These are phyloP conservation scores for Friedmanniomyces endolithicus DNA, from an alignment of 495 filamentous ascomycete species.

Conservation along the genomic window DNA sequence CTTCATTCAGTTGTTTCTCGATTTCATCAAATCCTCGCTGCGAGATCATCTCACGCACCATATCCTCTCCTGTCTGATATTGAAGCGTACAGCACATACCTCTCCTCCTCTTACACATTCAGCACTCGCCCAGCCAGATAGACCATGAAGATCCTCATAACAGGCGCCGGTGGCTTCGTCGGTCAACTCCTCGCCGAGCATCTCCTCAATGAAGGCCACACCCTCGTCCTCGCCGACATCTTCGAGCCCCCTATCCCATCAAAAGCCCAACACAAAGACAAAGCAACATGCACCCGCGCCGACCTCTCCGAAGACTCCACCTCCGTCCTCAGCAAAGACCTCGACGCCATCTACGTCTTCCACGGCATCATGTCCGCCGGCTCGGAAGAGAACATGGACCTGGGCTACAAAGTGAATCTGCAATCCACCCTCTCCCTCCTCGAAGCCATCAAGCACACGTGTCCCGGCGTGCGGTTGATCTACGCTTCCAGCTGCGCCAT, in stretches of 20 bases:
- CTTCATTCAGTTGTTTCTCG: background rate
- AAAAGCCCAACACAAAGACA: constrained; percentile 1
- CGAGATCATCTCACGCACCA: background rate
- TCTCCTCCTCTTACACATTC: background rate
- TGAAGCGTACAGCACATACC: no score
- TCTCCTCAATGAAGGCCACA: constrained; percentile 21
- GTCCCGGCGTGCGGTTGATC: constrained; percentile 51
- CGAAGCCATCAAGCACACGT: constrained; percentile 44
- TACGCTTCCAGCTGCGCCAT: constrained; percentile 52
- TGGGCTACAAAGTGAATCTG: constrained; percentile 62
- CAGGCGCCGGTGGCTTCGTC: constrained; percentile 28
- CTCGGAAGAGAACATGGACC: constrained; percentile 61
- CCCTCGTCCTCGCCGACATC: constrained; percentile 26
- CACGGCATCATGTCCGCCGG: constrained; percentile 81
- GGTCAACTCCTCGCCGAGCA: constrained; percentile 26
- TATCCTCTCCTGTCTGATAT: background rate
- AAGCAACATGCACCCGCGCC: constrained; percentile 18
- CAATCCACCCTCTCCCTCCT: constrained; percentile 55
- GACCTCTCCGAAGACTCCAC: constrained; percentile 21
- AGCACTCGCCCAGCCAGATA: background rate
- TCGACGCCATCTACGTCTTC: constrained; percentile 60
- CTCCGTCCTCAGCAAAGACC: constrained; percentile 19
- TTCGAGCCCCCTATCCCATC: constrained; percentile 25
- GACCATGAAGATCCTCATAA: constrained; percentile 27
- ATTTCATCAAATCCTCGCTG: background rate